Conservation (phyloP, 1,284 basidiomycete genomes). For the Phenoliferia sp. region DNA sequence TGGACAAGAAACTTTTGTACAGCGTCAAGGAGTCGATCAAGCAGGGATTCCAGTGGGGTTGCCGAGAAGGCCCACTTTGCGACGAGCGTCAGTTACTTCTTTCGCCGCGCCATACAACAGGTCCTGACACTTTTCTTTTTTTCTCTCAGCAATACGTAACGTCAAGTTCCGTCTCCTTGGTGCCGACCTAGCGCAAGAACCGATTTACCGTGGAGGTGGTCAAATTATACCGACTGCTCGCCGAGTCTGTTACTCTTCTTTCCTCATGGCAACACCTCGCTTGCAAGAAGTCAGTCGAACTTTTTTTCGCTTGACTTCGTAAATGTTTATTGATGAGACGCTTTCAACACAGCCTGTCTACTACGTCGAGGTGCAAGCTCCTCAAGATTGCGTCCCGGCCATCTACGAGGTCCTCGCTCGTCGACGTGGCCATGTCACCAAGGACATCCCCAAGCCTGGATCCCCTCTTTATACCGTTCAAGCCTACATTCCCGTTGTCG, state of each 20-base stretch:
- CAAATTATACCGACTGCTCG: conserved; percentile 98
- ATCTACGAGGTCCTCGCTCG: conserved; percentile 96
- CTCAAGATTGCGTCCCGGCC: conserved; percentile 95
- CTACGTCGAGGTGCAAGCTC: conserved; percentile 96
- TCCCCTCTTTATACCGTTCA: conserved; percentile 96
- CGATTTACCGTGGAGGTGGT: conserved; percentile 95
- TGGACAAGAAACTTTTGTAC: conserved; percentile 87
- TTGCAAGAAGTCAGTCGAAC: conserved; percentile 35
- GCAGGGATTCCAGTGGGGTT: conserved; percentile 99
- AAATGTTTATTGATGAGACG: background rate
- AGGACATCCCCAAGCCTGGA: conserved; percentile 94
- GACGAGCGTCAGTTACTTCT: conserved; percentile 81
- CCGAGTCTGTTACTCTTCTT: conserved; percentile 97
- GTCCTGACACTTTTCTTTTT: conserved; percentile 12
- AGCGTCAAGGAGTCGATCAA: conserved; percentile 92
- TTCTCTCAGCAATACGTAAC: conserved; percentile 78
- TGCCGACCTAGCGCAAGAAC: conserved; percentile 83
- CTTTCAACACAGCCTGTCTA: conserved; percentile 81
- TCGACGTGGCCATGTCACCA: conserved; percentile 93
- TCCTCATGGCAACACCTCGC: conserved; percentile 64
- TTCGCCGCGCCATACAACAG: background rate
- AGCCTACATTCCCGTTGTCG: conserved; percentile 94
- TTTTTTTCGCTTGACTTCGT: no score
- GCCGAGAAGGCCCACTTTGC: conserved; percentile 92
- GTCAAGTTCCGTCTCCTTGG: conserved; percentile 96